Evolutionary conservation across 768 basidiomycete species (phyloP).

Genomic region (Guyanaporus albipodus): DNA sequence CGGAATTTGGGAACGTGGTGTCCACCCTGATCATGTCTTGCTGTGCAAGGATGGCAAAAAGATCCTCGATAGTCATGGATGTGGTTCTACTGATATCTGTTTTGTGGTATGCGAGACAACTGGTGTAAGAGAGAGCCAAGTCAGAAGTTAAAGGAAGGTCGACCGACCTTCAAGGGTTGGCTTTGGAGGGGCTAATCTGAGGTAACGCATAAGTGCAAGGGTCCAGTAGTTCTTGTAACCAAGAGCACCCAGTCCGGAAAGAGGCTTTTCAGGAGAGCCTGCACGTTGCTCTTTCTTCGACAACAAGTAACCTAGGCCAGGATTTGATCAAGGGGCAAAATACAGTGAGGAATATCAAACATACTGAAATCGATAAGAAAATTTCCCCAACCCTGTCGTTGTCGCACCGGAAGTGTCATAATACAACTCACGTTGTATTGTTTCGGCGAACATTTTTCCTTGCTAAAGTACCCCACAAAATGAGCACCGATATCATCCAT

Average conservation of each 20-base stretch:
- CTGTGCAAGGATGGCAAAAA: conserved; percentile 67
- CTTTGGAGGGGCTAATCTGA: conserved; percentile 54
- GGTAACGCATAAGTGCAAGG: conserved; percentile 77
- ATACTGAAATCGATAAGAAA: conserved; percentile 96
- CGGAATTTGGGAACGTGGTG: conserved; percentile 43
- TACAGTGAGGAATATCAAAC: conserved; percentile 10
- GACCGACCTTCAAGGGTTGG: conserved; percentile 71
- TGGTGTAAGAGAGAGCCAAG: conserved; percentile 16
- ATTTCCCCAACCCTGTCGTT: conserved; percentile 96
- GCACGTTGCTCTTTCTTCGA: conserved; percentile 90
- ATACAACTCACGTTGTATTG: conserved; percentile 99
- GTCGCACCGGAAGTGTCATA: conserved; percentile 95
- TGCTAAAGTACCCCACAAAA: conserved; percentile 98
- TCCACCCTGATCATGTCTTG: conserved; percentile 70
- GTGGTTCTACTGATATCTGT: conserved; percentile 82
- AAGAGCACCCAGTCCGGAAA: conserved; percentile 87
- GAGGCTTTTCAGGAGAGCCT: conserved; percentile 94
- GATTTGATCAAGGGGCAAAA: conserved; percentile 1
- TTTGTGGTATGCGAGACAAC: conserved; percentile 17
- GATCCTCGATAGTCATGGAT: conserved; percentile 88
- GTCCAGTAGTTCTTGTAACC: conserved; percentile 98
- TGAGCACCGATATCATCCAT: conserved; percentile 84
- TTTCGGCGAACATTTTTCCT: conserved; percentile 95
- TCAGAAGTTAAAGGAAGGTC: conserved; percentile 7
- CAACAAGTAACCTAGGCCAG: conserved; percentile 75